Evolutionary conservation across 306 rosid genomes (phyloP), one percentile per base, ranked within the genome.

Genomic region (Datisca glomerata): DNA sequence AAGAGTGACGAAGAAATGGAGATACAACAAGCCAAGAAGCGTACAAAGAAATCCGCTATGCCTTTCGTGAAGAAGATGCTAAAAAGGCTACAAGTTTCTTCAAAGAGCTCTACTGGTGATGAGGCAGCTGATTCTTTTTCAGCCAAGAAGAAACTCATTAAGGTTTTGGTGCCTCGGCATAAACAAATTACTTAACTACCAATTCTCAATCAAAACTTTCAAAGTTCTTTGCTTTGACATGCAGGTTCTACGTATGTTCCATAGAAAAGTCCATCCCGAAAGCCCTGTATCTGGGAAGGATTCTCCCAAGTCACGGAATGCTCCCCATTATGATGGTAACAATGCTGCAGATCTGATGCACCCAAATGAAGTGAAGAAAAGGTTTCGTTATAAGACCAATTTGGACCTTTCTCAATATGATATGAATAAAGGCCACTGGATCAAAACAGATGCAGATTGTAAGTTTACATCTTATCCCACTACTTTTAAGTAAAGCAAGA

Each of bases 381-480:
- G 27, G 40, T 49, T 51, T 45, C 17, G 37, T 53, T 35, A 49
- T 29, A 59, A 55, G 61, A 60, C 55, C 65, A 41, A 57, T 45
- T 46, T 66, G 67, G 61, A 64, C 50, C 62, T 66, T 24, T 59
- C 76, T 14, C 80, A 60, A 25, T 32, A 51, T 28, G 68, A 59
- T 28, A 46, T 50, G 32, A 58, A 36, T 41, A 47, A 66, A 39
- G 98, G 70, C 68, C 85, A 80, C 54, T 89, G 98, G 98, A 84
- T 89, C 67, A 89, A 68, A 58, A 84, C 93, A 58, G 95, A 89
- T 45, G 72, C 77, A 18, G 91, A 89, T 55, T 89, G 98, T 84
- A 80, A 84, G 98, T 73, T 55, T 59, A 47, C 25, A 11, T 65
- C 34, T 47, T 12, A 33, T 39, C 39, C 16, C 56, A 13, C 21